Conservation (phyloP, 1,284 basidiomycete genomes). For the Ganoderma lucidum region DNA sequence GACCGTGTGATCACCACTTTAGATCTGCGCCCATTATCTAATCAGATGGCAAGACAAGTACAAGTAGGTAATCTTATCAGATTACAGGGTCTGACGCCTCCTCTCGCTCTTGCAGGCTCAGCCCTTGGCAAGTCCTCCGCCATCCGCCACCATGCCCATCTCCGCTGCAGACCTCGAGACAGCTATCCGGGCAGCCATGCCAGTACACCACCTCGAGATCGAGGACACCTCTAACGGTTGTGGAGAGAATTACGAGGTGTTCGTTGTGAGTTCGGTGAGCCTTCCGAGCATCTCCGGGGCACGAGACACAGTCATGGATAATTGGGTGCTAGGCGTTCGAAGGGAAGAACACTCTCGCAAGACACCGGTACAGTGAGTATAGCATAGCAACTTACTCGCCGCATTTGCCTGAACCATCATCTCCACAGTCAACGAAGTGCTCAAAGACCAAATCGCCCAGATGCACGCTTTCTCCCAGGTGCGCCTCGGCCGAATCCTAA, state of each 20-base stretch:
- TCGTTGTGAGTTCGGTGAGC: slow-evolving; percentile 77
- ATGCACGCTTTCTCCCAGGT: slow-evolving; percentile 91
- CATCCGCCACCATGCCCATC: slow-evolving; percentile 60
- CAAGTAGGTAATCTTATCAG: slow-evolving; percentile 40
- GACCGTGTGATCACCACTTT: neutral
- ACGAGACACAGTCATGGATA: neutral
- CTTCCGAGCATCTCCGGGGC: slow-evolving; percentile 13
- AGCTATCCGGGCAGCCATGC: slow-evolving; percentile 65
- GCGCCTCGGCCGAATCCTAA: slow-evolving; percentile 21
- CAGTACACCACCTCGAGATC: slow-evolving; percentile 72
- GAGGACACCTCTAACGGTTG: slow-evolving; percentile 81
- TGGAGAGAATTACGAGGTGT: slow-evolving; percentile 76
- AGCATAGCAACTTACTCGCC: neutral
- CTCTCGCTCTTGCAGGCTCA: slow-evolving; percentile 5
- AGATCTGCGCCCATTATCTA: slow-evolving; percentile 4
- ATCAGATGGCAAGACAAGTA: neutral
- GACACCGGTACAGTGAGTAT: slow-evolving; percentile 69
- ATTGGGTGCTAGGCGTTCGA: slow-evolving; percentile 65
- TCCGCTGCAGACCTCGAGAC: slow-evolving; percentile 61
- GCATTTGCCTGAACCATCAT: slow-evolving; percentile 1
- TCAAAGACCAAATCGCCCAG: slow-evolving; percentile 76
- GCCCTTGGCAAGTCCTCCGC: neutral
- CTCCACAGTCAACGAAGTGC: slow-evolving; percentile 72
- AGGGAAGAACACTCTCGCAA: slow-evolving; percentile 76
- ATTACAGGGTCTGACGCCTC: slow-evolving; percentile 27